Evolutionary conservation across 495 filamentous ascomycete genomes (phyloP).

Genomic region (Neurospora cerealis): DNA sequence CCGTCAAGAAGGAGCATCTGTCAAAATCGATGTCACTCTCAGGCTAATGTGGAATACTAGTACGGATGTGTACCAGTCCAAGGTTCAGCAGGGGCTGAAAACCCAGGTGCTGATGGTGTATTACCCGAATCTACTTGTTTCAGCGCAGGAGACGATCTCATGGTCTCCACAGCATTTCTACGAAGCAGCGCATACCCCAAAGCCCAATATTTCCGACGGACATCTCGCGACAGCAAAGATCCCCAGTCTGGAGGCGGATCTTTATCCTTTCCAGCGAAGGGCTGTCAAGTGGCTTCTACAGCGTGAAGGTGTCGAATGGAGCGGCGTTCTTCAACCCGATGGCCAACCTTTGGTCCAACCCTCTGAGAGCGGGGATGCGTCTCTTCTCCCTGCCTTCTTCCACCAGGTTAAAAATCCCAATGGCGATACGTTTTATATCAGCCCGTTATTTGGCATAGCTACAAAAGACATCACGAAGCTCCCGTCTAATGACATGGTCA

Average conservation of each 20-base stretch:
- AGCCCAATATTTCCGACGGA: conserved; percentile 12
- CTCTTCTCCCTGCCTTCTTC: conserved; percentile 9
- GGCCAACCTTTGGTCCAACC: conserved; percentile 8
- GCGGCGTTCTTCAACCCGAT: background rate
- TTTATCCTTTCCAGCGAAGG: conserved; percentile 38
- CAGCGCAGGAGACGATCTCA: background rate
- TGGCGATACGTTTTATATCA: conserved; percentile 32
- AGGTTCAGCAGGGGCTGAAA: conserved; percentile 10
- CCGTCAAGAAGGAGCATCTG: conserved; percentile 8
- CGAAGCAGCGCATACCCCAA: conserved; percentile 29
- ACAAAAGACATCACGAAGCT: conserved; percentile 43
- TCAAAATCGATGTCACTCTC: conserved; percentile 8
- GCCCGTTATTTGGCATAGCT: conserved; percentile 53
- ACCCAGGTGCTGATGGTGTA: conserved; percentile 16
- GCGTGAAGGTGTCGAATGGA: conserved; percentile 33
- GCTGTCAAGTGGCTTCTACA: conserved; percentile 36
- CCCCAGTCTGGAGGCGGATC: conserved; percentile 19
- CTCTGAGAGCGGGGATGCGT: background rate
- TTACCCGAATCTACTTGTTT: conserved; percentile 10
- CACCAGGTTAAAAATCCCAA: conserved; percentile 18
- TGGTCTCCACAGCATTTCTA: conserved; percentile 37
- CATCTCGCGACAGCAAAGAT: conserved; percentile 14
- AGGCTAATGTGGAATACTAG: conserved; percentile 18
- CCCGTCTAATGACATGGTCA: conserved; percentile 33
- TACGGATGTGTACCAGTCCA: conserved; percentile 1